Evolutionary conservation across 306 rosid genomes (phyloP), one percentile per base, ranked within the genome.

Genomic region (Begonia peltatifolia): DNA sequence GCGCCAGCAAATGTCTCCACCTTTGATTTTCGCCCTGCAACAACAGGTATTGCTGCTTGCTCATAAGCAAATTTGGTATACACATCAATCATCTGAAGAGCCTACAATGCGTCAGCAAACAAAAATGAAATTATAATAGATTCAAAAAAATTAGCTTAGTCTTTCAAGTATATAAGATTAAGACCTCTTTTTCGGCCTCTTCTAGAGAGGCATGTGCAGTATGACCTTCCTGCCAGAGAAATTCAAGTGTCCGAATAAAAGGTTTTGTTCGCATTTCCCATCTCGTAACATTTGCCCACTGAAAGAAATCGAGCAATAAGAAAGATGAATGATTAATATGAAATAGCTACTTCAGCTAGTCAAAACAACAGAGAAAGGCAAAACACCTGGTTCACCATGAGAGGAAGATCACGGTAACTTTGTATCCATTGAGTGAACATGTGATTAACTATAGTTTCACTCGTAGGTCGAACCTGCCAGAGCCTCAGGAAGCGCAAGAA

Each of bases 231-330:
- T 90, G 97, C 95, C 95, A 85, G 16, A 85, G 97, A 80, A 89
- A 89, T 48, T 89, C 97, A 61, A 89, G 95, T 48, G 95, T 89
- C 77, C 97, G 80, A 18, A 85, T 76, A 69, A 90, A 90, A 43
- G 97, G 97, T 63, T 90, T 90, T 2, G 95, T 90, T 62, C 95
- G 94, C 87, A 80, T 83, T 84, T 90, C 97, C 97, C 97, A 90
- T 71, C 97, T 90, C 12, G 95, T 90, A 60, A 90, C 97, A 60
- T 90, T 85, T 35, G 84, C 95, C 95, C 97, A 90, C 97, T 90
- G 67, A 60, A 46, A 47, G 56, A 65, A 60, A 70, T 62, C 42
- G 66, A 68, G 64, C 62, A 53, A 12, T 30, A 50, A 42, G 11
- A 41, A 54, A 41, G 41, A 54, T 42, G 42, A 46, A 59, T 42